Evolutionary conservation across 257 asterid genomes (phyloP).

Genomic region (Nicotiana noctiflora): DNA sequence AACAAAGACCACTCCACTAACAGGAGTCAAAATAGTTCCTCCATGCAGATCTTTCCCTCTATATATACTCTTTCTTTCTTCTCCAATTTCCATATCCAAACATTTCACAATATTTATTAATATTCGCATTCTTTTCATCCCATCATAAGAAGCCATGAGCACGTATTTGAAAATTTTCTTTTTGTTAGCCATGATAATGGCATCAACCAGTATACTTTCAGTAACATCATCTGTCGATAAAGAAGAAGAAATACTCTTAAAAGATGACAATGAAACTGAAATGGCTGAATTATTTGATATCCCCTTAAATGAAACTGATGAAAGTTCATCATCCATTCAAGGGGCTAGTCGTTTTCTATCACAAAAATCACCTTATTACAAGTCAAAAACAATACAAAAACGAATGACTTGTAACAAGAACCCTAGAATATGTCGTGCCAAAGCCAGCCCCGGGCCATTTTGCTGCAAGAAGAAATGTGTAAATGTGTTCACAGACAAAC

Average conservation of each 20-base stretch:
- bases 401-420: slow-evolving; percentile 35
- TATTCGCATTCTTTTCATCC: background rate
- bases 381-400: background rate
- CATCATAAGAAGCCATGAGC: slow-evolving; percentile 19
- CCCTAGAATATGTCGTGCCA: slow-evolving; percentile 37
- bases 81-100: slow-evolving; percentile 3
- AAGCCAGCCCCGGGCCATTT: slow-evolving; percentile 55
- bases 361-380: slow-evolving; percentile 6
- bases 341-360: slow-evolving; percentile 36
- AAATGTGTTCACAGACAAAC: slow-evolving; percentile 26
- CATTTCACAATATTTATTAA: background rate
- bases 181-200: slow-evolving; percentile 23
- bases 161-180: slow-evolving; percentile 16
- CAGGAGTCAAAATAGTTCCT: background rate
- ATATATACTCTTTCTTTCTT: slow-evolving; percentile 12
- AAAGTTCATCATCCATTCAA: slow-evolving; percentile 17
- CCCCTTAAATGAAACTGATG: background rate
- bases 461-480: slow-evolving; percentile 68
- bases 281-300: slow-evolving; percentile 1
- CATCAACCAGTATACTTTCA: slow-evolving; percentile 11
- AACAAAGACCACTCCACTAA: slow-evolving; percentile 28
- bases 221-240: slow-evolving; percentile 13
- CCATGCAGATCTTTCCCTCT: background rate
- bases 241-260: background rate
- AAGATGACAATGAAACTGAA: background rate